phyloP scores from a whole-genome alignment of 768 basidiomycete genomes.

The Termitomyces sp. region DNA sequence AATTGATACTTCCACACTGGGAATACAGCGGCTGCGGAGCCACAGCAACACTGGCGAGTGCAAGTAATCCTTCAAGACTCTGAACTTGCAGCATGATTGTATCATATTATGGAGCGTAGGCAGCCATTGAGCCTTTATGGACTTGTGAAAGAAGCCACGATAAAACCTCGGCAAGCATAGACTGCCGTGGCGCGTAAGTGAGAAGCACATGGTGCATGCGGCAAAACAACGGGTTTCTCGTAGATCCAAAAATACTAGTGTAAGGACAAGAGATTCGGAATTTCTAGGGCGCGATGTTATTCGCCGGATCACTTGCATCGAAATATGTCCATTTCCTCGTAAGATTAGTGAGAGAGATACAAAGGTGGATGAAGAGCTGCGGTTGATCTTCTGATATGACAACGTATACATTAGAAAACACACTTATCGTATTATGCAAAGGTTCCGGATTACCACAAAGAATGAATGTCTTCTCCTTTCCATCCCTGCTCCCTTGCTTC shows the following conservation, averaged over 20 bases:
- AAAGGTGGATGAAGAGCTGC: neutral
- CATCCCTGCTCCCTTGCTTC: slow-evolving; percentile 63
- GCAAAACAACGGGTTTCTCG: slow-evolving; percentile 20
- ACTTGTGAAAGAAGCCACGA: neutral
- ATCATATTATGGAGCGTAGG: neutral
- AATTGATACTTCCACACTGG: slow-evolving; percentile 49
- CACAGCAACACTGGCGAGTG: slow-evolving; percentile 16
- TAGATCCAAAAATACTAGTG: neutral
- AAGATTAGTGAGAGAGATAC: neutral
- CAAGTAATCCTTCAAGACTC: slow-evolving; percentile 16
- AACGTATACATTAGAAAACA: neutral
- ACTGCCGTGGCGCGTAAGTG: neutral
- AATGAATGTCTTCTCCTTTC: slow-evolving; percentile 41
- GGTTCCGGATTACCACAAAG: slow-evolving; percentile 57
- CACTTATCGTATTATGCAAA: neutral
- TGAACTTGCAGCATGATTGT: slow-evolving; percentile 9
- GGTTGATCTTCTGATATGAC: neutral
- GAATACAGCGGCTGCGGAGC: slow-evolving; percentile 36
- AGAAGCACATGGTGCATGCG: slow-evolving; percentile 11
- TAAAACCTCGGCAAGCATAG: slow-evolving; percentile 7
- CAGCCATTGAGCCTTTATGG: slow-evolving; percentile 3
- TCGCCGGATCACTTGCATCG: neutral
- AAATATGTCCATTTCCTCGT: neutral
- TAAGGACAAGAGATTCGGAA: neutral
- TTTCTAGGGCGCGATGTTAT: neutral